phyloP scores from a whole-genome alignment of 2,329 filamentous ascomycete species.

The Fusarium brachygibbosum region DNA sequence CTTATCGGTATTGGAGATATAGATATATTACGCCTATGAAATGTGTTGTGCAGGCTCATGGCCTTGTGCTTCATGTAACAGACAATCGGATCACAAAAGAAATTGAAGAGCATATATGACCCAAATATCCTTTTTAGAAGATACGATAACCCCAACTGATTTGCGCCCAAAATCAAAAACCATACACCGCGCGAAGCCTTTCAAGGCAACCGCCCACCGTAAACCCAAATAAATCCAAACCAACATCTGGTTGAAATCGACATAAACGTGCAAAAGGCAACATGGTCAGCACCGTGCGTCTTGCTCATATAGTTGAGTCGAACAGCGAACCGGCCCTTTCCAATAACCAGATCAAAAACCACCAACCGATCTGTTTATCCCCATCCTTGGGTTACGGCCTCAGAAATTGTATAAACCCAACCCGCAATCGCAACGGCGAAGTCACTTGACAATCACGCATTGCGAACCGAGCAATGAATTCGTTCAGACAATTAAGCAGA shows the following conservation, averaged over 20 bases:
- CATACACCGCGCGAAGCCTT: constrained; percentile 27
- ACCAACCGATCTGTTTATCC: constrained; percentile 17
- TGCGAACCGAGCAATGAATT: constrained; percentile 4
- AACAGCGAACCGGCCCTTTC: constrained; percentile 9
- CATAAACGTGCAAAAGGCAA: constrained; percentile 30
- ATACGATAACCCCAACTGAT: constrained; percentile 26
- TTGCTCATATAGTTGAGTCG: constrained; percentile 17
- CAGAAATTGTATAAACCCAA: constrained; percentile 19
- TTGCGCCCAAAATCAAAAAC: constrained; percentile 29
- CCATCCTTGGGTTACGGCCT: constrained; percentile 12
- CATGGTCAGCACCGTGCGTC: constrained; percentile 17
- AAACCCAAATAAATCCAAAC: constrained; percentile 21
- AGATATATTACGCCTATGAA: constrained; percentile 6
- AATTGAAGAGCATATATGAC: constrained; percentile 16
- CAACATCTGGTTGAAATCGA: constrained; percentile 23
- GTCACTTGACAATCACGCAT: constrained; percentile 14
- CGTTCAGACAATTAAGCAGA: constrained; percentile 10
- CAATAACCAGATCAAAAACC: constrained; percentile 2
- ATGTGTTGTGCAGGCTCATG: not conserved
- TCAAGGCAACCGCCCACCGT: constrained; percentile 19
- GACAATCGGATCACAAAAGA: constrained; percentile 19
- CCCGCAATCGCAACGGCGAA: constrained; percentile 2
- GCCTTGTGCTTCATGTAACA: not conserved
- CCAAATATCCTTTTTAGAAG: constrained; percentile 21
- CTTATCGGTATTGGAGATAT: not conserved